Evolutionary conservation across 257 asterid species (phyloP), one percentile per base, ranked within the genome.

Genomic region (Rauvolfia tetraphylla): DNA sequence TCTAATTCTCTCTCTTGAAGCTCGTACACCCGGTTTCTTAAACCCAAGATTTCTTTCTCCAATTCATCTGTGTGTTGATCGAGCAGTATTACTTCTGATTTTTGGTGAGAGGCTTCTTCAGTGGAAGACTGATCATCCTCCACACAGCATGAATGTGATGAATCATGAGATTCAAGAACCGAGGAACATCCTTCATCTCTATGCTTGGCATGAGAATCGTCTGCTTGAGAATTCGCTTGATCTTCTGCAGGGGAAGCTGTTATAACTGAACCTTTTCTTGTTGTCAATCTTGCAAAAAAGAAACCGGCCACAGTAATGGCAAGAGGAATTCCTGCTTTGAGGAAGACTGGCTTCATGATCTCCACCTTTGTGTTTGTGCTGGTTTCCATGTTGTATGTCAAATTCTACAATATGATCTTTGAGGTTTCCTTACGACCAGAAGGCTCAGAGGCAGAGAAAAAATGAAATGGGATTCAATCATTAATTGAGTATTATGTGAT

Each of bases 261-360:
- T 25, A 74, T 41, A 53, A 1, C 27, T 63, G 78, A 46, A 46
- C 56, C 17, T 57, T 76, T 91, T 49, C 77, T 83, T 22, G 79
- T 66, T 14, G 81, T 67, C 51, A 87, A 80, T 71, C 76, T 80
- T 12, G 89, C 86, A 25, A 89, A 39, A 53, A 85, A 34, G 54
- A 83, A 85, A 46, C 93, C 89, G 67, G 87, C 91, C 72, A 89
- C 76, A 18, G 91, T 79, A 79, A 87, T 75, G 82, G 87, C 91
- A n/a, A 91, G 79, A 15, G 93, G 89, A 54, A 89, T 83, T 74
- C 96, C 96, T 65, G 90, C 89, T 81, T 80, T 87, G 25, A 83
- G 36, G 49, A 86, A 27, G 39, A 74, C 65, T 44, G 92, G 90
- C 74, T 79, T 88, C 75, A 89, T 79, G 72, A 75, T 76, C 54